Base-by-base conservation (phyloP, 2,329 filamentous ascomycete genomes). In the Juglanconis juglandina region DNA sequence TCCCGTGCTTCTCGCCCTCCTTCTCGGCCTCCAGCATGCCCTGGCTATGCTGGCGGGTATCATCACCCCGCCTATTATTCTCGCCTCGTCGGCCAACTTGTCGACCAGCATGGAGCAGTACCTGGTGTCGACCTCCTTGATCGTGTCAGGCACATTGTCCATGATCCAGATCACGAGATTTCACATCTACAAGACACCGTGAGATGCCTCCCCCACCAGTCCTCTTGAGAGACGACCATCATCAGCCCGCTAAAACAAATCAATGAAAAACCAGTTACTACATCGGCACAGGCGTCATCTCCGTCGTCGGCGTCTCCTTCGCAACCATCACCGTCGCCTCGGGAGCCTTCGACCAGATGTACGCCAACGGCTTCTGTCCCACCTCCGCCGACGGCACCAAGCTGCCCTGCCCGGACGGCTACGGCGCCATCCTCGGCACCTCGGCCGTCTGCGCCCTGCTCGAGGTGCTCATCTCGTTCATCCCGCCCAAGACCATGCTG, bases 21-120 rank as follows among this genome's bases (percentile, higher is more conserved):
- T 95, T 1, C 82, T 95, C 2, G 91, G 91, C 17, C 84, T 95
- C 56, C 91, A 95, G 68, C 91, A 95, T 71, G 81, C 90, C 1
- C 77, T 95, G 47, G 85, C 89, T 59, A 93, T 95, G 90, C 73
- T 90, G 62, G 87, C 86, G 10, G 86, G 86, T 41, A 81, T 93
- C 66, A 92, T 95, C 62, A 89, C 90, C 2, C 91, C 91, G 41
- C 90, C 91, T 1, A 84, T 95, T 58, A 87, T 93, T 63, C 83
- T 95, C 61, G 75, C 84, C 2, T 80, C 82, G 14, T 72, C 81
- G 2, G 88, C 87, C 60, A 88, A 92, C 66, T 77, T 95, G 6
- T 72, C 76, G 3, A 68, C 77, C 0, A 80, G 79, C 1, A 75
- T 87, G 52, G 84, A 89, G 64, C 88, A 92, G 67, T 95, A 96